A percentile compares a stretch with the other conserved stretches of the same genome.
phyloP scores from a whole-genome alignment of 2,329 filamentous ascomycete genomes.

The Sclerotinia minor region DNA sequence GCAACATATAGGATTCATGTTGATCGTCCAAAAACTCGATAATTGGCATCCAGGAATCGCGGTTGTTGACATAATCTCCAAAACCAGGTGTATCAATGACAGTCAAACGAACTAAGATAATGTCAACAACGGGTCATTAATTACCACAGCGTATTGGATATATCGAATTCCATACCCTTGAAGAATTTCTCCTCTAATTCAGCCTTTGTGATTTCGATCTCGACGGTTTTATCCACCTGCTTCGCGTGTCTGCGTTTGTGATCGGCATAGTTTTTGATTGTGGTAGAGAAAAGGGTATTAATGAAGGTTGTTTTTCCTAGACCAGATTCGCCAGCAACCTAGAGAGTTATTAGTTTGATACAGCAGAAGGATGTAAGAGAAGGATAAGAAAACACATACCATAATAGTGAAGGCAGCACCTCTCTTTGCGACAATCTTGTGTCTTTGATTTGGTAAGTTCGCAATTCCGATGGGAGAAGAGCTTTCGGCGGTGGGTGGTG shows the following conservation, averaged over 20 bases:
- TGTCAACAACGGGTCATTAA: conserved; percentile 29
- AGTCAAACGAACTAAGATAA: conserved; percentile 79
- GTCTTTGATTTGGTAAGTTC: conserved; percentile 72
- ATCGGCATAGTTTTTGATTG: conserved; percentile 99
- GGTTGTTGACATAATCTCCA: conserved; percentile 99
- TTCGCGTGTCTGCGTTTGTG: conserved; percentile 99
- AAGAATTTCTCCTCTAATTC: conserved; percentile 99
- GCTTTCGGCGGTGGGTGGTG: conserved; percentile 58
- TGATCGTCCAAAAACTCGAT: conserved; percentile 99
- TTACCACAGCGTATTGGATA: not conserved
- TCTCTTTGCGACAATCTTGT: conserved; percentile 76
- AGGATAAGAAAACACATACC: conserved; percentile 54
- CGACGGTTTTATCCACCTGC: conserved; percentile 99
- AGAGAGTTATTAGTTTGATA: conserved; percentile 28
- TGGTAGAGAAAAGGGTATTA: conserved; percentile 99
- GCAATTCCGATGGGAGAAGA: conserved; percentile 72
- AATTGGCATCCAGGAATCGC: conserved; percentile 99
- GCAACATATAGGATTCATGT: conserved; percentile 99
- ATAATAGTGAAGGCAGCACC: conserved; percentile 99
- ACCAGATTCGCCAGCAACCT: conserved; percentile 98
- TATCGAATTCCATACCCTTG: conserved; percentile 70
- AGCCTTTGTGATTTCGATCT: conserved; percentile 99
- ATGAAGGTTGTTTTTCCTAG: conserved; percentile 99
- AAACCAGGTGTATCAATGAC: conserved; percentile 99
- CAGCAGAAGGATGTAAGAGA: not conserved